Percentiles rank a stretch among this genome's conserved stretches.
phyloP scores from a whole-genome alignment of 495 filamentous ascomycete species.

The Aspergillus asperescens region DNA sequence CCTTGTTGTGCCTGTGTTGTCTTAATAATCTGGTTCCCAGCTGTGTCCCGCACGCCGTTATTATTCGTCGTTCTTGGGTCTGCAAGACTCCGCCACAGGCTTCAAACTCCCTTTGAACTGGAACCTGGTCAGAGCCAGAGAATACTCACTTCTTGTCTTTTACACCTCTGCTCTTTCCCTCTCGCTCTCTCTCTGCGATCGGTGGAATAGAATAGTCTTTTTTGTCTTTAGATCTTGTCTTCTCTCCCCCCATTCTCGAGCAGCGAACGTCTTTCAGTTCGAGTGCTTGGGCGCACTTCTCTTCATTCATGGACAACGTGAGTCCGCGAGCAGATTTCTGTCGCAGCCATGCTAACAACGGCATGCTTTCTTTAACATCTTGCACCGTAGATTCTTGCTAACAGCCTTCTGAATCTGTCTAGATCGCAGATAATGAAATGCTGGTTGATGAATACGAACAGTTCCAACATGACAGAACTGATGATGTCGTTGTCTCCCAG shows the following conservation, averaged over 20 bases:
- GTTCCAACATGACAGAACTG: slow-evolving; percentile 71
- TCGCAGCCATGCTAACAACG: too few species aligned
- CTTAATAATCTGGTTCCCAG: slow-evolving; percentile 9
- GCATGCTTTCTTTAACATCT: too few species aligned
- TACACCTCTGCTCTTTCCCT: slow-evolving; percentile 1
- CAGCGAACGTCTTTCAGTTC: slow-evolving; percentile 25
- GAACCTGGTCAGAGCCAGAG: slow-evolving; percentile 9
- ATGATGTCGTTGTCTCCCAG: slow-evolving; percentile 79
- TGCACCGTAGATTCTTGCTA: slow-evolving; percentile 1
- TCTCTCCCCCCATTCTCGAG: slow-evolving; percentile 2
- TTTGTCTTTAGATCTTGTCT: slow-evolving; percentile 2
- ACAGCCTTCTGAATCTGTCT: slow-evolving; percentile 4
- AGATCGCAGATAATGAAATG: slow-evolving; percentile 56
- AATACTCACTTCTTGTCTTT: slow-evolving; percentile 4
- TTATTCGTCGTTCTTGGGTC: slow-evolving; percentile 20
- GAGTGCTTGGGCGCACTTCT: slow-evolving; percentile 31
- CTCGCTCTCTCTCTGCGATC: slow-evolving; percentile 1
- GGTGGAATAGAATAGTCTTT: slow-evolving; percentile 6
- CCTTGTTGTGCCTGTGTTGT: too few species aligned
- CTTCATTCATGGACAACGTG: slow-evolving; percentile 46
- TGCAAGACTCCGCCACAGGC: slow-evolving; percentile 27
- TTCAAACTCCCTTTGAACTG: slow-evolving; percentile 21
- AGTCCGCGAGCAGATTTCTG: slow-evolving; percentile 28
- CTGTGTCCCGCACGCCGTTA: slow-evolving; percentile 15
- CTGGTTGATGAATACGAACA: slow-evolving; percentile 66